Percentiles rank a stretch among this genome's conserved stretches.
Conservation (phyloP, 345 rosid genomes). For the Salix udensis region DNA sequence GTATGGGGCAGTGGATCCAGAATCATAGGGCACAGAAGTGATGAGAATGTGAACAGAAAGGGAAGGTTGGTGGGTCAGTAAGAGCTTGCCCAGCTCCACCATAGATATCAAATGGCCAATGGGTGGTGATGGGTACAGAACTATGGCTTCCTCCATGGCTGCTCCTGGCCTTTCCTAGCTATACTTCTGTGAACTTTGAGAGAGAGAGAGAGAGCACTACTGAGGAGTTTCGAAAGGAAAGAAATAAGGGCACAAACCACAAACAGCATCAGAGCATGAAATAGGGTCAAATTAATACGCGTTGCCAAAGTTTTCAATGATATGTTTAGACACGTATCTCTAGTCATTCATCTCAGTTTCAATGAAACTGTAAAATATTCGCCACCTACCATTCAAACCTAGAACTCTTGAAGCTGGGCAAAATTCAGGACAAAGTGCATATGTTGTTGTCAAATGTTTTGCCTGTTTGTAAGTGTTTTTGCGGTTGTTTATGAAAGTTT, state of each 20-base stretch:
- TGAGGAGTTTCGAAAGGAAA: neutral
- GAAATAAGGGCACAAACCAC: neutral
- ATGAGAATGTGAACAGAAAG: conserved; percentile 50
- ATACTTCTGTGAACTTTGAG: too few species aligned
- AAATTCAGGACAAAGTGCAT: too few species aligned
- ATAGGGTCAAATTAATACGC: too few species aligned
- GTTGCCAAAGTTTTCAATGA: too few species aligned
- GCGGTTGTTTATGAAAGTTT: too few species aligned
- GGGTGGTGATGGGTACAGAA: conserved; percentile 61
- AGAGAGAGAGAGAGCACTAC: too few species aligned
- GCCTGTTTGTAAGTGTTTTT: too few species aligned
- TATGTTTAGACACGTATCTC: too few species aligned
- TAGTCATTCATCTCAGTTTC: neutral
- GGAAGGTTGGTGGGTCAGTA: conserved; percentile 46
- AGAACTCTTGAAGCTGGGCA: too few species aligned
- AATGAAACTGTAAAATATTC: too few species aligned
- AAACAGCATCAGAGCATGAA: neutral
- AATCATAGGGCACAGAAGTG: conserved; percentile 36
- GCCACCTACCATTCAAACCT: too few species aligned
- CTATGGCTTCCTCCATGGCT: conserved; percentile 35
- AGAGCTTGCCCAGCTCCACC: conserved; percentile 64
- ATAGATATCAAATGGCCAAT: conserved; percentile 67
- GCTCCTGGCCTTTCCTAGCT: neutral
- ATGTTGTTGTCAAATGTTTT: too few species aligned
- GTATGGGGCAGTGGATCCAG: conserved; percentile 38